Base-by-base conservation (phyloP, 1,284 basidiomycete genomes). In the Pseudozyma sp. region DNA sequence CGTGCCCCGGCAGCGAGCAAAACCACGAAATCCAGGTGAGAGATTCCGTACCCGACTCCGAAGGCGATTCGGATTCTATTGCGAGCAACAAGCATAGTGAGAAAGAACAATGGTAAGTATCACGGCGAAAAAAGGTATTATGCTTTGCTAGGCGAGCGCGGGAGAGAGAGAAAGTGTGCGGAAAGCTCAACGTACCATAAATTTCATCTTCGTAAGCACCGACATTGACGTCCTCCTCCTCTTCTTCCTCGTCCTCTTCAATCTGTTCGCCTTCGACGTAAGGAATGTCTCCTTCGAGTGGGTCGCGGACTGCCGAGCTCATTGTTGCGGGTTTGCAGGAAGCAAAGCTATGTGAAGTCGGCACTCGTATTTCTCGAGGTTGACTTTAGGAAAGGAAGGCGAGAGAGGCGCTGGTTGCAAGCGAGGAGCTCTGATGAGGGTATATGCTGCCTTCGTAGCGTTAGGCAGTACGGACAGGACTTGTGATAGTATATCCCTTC, bases 21-120 rank as follows among this genome's bases (percentile, higher is more conserved):
- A 97, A 99, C 97, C 96, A 99, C 79, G 92, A 92, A 83, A 96
- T 96, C 94, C 94, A 97, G 68, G 97, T 99, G 72, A 95, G 69
- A 5, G 84, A 77, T 34, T 85, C 83, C 2, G 83, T 83, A 5
- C 81, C 82, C 34, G 70, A 77, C 45, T 83, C 82, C 3, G 81
- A 79, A 7, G 70, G 72, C 12, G 82, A 82, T 53, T 83, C 82
- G 12, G 72, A 75, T 55, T 75, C 72, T 74, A 19, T 19, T 31
- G 10, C 13, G 9, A 16, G 19, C 7, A 34, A 51, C 38, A 50
- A n/a, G 44, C 16, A 16, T 31, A 40, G 19, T 13, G 31, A 7
- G 8, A 9, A 39, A 52, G 11, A 6, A 6, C n/a, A n/a, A 52
- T 13, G 38, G 56, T 58, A 3, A 53, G 54, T 19, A n/a, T 25